Evolutionary conservation across 257 asterid species (phyloP), one percentile per base, ranked within the genome.

Genomic region (Galeopsis tetrahit): DNA sequence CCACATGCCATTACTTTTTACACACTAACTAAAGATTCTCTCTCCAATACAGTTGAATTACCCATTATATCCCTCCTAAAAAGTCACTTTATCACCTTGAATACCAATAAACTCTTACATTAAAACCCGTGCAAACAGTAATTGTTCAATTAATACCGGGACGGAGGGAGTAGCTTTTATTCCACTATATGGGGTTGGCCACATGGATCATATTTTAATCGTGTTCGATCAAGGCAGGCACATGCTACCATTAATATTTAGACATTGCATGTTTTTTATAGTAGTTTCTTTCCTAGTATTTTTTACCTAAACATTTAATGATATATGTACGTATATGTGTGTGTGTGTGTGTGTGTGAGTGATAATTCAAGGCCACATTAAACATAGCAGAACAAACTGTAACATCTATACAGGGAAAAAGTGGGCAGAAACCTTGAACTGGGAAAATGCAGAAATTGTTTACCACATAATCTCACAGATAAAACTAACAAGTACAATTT

Each of bases 361-460:
- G 11, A 44, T 0, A 13, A 66, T n/a, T 36, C 66, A 35, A 52
- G 57, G 33, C 40, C 44, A 67, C 17, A 15, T 61, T 33, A 53
- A 55, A 38, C 69, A 56, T 42, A 35, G 31, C 65, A 46, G 8
- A 75, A 60, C 10, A 72, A 53, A 55, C 1, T 14, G 42, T 62
- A 3, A 13, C 5, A 77, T 28, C 34, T 11, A 11, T 10, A 65
- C 5, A 72, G 32, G 5, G 68, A 59, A 72, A 38, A 17, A 61
- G 46, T 13, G 49, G 48, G 66, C 46, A 5, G 32, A 59, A 21
- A 72, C 17, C 66, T 33, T 66, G 62, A 49, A 33, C 28, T 14
- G 33, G 42, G 57, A 77, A 49, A 48, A n/a, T 40, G 56, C 75
- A 51, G 36, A 61, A 7, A 48, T 17, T 51, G 36, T 35, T 72